Evolutionary conservation across 139 green algal species (phyloP).

Genomic region (Microglena sp.): DNA sequence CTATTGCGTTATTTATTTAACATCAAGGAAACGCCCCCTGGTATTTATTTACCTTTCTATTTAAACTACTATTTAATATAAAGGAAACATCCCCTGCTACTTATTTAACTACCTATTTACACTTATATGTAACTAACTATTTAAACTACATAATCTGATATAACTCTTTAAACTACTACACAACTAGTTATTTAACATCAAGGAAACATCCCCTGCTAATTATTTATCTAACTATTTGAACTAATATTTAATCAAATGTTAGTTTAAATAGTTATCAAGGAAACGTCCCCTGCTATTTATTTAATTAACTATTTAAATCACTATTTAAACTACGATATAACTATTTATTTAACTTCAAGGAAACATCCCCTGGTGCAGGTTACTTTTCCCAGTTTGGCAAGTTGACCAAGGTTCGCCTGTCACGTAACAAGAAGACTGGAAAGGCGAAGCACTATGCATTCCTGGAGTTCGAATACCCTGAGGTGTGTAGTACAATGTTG

Average conservation of each 20-base stretch:
- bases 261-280: background rate
- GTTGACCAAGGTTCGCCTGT: conserved; percentile 48
- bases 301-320: background rate
- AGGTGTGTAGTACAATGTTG: conserved; percentile 53
- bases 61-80: too few relatives aligned
- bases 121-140: too few relatives aligned
- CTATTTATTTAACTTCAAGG: too few relatives aligned
- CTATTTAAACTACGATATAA: too few relatives aligned
- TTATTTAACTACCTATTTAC: too few relatives aligned
- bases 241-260: background rate
- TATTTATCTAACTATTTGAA: background rate
- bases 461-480: conserved; percentile 59
- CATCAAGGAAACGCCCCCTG: too few relatives aligned
- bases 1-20: too few relatives aligned
- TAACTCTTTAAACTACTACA: too few relatives aligned
- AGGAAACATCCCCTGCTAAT: background rate
- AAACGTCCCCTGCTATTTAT: background rate
- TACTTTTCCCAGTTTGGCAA: conserved; percentile 69
- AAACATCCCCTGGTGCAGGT: conserved; percentile 16
- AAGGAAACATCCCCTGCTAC: too few relatives aligned
- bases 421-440: conserved; percentile 49
- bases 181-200: too few relatives aligned
- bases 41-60: too few relatives aligned
- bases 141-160: too few relatives aligned
- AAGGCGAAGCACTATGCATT: conserved; percentile 58